Percentiles rank a stretch among this genome's conserved stretches.
phyloP scores from a whole-genome alignment of 305 asterid genomes.

The Fraxinus nigra region DNA sequence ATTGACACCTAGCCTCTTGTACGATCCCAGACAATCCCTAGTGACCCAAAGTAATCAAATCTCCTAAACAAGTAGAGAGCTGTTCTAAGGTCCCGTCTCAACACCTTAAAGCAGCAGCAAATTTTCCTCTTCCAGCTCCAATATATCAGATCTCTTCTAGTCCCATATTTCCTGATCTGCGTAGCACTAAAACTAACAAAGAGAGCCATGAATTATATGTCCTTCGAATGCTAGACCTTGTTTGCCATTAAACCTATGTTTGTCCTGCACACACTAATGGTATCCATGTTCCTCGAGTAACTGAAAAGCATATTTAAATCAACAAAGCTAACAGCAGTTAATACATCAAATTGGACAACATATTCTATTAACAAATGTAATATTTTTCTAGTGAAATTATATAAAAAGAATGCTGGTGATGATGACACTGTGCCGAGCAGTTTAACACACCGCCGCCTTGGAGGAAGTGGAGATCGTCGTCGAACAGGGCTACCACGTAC shows the following conservation, averaged over 20 bases:
- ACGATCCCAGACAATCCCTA: background rate
- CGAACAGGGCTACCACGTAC: constrained; percentile 86
- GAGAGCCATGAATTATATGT: background rate
- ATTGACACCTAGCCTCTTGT: background rate
- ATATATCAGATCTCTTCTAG: background rate
- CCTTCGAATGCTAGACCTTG: background rate
- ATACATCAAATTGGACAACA: background rate
- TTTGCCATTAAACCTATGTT: background rate
- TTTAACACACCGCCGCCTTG: constrained; percentile 43
- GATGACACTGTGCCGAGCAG: background rate
- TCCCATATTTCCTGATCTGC: background rate
- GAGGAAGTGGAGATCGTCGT: constrained; percentile 65
- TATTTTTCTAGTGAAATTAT: background rate
- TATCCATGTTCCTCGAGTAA: background rate
- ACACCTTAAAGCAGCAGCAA: background rate
- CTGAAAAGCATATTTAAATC: background rate
- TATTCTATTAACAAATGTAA: background rate
- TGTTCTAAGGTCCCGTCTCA: background rate
- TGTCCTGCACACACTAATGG: background rate
- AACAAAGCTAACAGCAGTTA: background rate
- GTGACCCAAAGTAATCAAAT: background rate
- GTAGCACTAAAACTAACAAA: background rate
- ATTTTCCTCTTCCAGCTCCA: background rate
- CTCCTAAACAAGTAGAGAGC: no score
- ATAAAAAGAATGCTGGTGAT: background rate